Base-by-base conservation (phyloP, 768 basidiomycete genomes). In the Trametes cingulata region DNA sequence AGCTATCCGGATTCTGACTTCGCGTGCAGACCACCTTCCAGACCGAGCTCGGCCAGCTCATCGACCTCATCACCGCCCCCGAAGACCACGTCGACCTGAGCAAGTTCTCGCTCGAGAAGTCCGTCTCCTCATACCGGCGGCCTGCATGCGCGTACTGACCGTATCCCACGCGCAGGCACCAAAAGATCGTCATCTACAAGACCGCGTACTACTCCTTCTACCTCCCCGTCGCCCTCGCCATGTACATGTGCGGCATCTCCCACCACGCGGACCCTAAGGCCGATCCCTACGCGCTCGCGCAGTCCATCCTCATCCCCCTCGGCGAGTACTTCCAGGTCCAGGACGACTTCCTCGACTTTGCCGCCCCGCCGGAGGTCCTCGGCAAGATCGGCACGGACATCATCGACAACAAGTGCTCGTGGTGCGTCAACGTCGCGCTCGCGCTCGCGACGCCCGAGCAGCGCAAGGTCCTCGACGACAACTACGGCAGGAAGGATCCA, bases 281-380 rank as follows among this genome's bases (percentile, higher is more conserved):
- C 58, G 77, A 80, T 48, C 84, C 88, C 4, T 96, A 91, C 79
- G 82, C 86, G 42, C 72, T 85, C 64, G 90, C 95, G 0, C 78
- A 84, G 37, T 81, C 84, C 45, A 95, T 99, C 72, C 84, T 98
- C 41, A 76, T 98, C 55, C 92, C 92, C 4, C 82, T 98, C 57
- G 96, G 96, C 48, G 95, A 97, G 74, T 99, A 98, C 77, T 98
- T 98, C 86, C 96, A 99, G 76, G 82, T 96, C 60, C 96, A 99
- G 75, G 96, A 98, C 72, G 96, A 98, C 76, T 98, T 88, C 76
- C 85, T 98, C 68, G 97, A 99, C 74, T 97, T 85, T 72, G 87
- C 90, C 19, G 94, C 88, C 5, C 84, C 91, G 8, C 93, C 94
- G 0, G 94, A 95, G 75, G 82, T 90, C 67, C 90, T 98, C 52